These are phyloP conservation scores for Mesembryanthemum crystallinum DNA, from an alignment of 148 eudicot genomes.

Conservation along the genomic window DNA sequence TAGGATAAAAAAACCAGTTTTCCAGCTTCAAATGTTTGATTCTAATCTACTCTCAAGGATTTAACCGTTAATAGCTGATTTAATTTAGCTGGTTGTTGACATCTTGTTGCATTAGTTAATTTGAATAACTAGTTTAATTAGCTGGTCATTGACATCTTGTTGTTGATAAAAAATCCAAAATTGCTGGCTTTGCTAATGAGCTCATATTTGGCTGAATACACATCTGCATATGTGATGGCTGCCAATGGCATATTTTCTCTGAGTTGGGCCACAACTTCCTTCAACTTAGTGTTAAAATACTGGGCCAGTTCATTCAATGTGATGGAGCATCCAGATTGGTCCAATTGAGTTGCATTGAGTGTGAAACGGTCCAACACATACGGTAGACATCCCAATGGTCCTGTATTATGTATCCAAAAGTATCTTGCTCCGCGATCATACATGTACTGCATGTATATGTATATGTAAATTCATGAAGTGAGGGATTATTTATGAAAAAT, in stretches of 20 bases:
- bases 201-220: conserved; percentile 57
- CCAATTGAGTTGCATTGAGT: conserved; percentile 45
- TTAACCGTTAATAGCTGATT: too few species aligned
- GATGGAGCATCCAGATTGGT: conserved; percentile 46
- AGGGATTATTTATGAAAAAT: too few species aligned
- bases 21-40: too few species aligned
- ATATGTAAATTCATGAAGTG: too few species aligned
- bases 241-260: conserved; percentile 49
- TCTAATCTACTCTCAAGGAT: too few species aligned
- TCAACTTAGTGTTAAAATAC: conserved; percentile 47
- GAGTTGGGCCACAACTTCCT: conserved; percentile 45
- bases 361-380: conserved; percentile 47
- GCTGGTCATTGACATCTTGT: too few species aligned
- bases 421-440: conserved; percentile 56
- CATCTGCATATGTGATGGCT: conserved; percentile 51
- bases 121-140: too few species aligned
- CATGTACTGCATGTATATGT: conserved; percentile 35
- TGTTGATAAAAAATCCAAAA: too few species aligned
- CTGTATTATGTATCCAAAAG: conserved; percentile 88
- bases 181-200: conserved; percentile 49
- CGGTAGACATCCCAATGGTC: conserved; percentile 72
- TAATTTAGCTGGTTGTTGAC: too few species aligned
- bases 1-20: too few species aligned
- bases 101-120: too few species aligned
- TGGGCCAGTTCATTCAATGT: conserved; percentile 58